Base-by-base conservation (phyloP, 345 rosid species). In the Boechera stricta region DNA sequence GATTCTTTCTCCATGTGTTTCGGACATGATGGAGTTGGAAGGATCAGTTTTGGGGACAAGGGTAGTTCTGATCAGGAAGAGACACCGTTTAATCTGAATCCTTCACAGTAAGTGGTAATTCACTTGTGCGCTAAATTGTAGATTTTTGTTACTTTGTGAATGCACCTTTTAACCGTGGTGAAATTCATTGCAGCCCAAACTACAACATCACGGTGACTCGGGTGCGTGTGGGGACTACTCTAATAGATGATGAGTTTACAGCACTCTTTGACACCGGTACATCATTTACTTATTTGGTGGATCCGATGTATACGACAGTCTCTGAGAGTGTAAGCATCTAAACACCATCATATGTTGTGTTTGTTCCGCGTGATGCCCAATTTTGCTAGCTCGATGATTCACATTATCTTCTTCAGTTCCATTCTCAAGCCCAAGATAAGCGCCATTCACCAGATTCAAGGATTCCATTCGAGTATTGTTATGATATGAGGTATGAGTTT, bases 1-100 rank as follows among this genome's bases (percentile, higher is more conserved):
- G 87, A 95, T 86, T 90, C 98, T 56, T 90, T 95, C 84, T 95
- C 97, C 42, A 87, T 95, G 94, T 95, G 94, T 77, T 95, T 90
- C 51, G 91, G 98, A 35, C 84, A 59, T 56, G 94, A 87, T 77
- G 96, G 98, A 51, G 73, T 86, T 77, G 98, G 96, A 79, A 80
- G 97, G 80, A 94, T 92, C 73, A 90, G 88, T 85, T 92, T 94
- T 64, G 97, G 98, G 42, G 97, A 92, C 76, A 85, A 83, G 72
- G 97, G 98, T 42, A 86, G 91, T 77, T 75, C 86, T 33, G 93
- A 90, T 77, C 97, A 92, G 83, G 87, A 88, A 47, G 98, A 89
- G 82, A 90, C 98, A 2, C 88, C 89, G 0, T 89, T 94, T 73
- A 92, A 92, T 77, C 42, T 87, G 61, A 88, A 88, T 71, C 95